These are phyloP conservation scores for Cordyceps tenuipes DNA, from an alignment of 2,329 filamentous ascomycete species.

Conservation along the genomic window DNA sequence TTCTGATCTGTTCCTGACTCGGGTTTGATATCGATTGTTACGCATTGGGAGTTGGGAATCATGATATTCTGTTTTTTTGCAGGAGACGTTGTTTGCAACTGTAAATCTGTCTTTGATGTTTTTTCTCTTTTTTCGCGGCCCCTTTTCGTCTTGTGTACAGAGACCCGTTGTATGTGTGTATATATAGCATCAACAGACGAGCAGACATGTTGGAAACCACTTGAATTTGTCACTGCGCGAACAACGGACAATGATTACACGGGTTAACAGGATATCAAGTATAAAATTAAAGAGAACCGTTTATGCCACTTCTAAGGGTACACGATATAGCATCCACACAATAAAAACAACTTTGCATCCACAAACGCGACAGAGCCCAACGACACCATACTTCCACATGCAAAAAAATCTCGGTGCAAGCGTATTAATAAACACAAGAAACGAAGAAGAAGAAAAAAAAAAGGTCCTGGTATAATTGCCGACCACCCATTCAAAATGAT, in stretches of 20 bases:
- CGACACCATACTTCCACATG: background rate
- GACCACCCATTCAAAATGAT: background rate
- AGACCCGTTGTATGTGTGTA: background rate
- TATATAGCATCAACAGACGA: background rate
- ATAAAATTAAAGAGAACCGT: background rate
- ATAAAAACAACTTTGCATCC: background rate
- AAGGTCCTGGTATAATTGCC: background rate
- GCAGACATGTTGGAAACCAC: too few relatives aligned
- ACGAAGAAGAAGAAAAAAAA: background rate
- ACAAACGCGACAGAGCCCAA: background rate
- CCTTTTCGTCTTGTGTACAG: background rate
- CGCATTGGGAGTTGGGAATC: background rate
- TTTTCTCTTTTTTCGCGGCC: background rate
- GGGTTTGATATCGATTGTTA: background rate
- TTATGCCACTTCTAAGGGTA: slow-evolving; percentile 1
- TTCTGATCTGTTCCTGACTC: background rate
- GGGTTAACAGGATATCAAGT: background rate
- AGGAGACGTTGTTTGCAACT: background rate
- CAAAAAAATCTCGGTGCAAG: background rate
- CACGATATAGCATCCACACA: background rate
- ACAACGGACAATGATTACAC: too few relatives aligned
- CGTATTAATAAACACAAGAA: background rate
- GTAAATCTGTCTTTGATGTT: background rate
- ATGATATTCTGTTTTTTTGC: background rate
- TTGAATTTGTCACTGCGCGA: too few relatives aligned